phyloP scores from a whole-genome alignment of 2,329 filamentous ascomycete genomes.

The Kalmusia sp. region DNA sequence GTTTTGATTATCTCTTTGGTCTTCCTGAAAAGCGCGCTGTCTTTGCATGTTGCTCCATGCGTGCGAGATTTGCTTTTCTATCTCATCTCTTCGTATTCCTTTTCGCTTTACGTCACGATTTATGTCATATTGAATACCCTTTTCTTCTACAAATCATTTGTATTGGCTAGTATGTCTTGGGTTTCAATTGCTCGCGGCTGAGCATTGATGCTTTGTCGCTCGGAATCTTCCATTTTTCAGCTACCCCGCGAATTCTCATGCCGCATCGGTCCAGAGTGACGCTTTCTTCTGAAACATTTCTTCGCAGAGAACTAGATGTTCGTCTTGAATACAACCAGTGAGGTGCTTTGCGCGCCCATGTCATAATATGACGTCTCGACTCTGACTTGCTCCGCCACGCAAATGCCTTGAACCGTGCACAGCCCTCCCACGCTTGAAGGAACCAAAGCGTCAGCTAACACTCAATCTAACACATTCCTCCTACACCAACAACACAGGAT shows the following conservation, averaged over 20 bases:
- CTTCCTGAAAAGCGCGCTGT: too few relatives aligned
- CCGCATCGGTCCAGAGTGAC: background rate
- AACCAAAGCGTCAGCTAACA: background rate
- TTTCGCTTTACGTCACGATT: background rate
- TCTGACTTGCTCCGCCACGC: too few relatives aligned
- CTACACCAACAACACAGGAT: background rate
- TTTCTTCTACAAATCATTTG: background rate
- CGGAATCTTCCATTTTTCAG: background rate
- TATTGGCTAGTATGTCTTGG: constrained; percentile 1
- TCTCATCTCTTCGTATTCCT: background rate
- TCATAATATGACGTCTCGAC: too few relatives aligned
- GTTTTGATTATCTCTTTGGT: too few relatives aligned
- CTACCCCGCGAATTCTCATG: background rate
- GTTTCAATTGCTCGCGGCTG: background rate
- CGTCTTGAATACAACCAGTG: background rate
- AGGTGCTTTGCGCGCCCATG: background rate
- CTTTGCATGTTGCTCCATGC: background rate
- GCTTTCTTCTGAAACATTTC: constrained; percentile 1
- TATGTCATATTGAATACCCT: constrained; percentile 7
- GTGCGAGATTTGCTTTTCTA: background rate
- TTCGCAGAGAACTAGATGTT: too few relatives aligned
- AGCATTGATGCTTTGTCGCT: background rate
- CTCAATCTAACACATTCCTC: background rate
- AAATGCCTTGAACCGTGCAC: too few relatives aligned
- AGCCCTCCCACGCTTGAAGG: background rate